Evolutionary conservation across 2,329 filamentous ascomycete species (phyloP), one percentile per base, ranked within the genome.

Genomic region (Penicillium occitanis): DNA sequence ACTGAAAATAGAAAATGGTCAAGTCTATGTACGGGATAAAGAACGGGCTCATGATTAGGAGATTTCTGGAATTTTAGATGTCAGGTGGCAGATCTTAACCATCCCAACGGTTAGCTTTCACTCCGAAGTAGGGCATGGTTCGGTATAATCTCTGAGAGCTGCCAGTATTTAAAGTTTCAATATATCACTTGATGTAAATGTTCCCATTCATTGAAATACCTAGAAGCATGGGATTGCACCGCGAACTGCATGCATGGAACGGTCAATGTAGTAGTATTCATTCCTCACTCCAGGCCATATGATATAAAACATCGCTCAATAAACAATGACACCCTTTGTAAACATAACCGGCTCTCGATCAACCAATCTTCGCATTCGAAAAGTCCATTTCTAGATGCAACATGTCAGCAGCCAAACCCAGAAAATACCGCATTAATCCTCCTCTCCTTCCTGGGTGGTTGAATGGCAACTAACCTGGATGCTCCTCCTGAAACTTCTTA

Each of bases 401-500:
- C 59, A 63, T 63, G 67, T 70, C 35, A 70, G 64, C 44, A 68
- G 61, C 11, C 22, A 13, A 11, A 33, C 55, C 10, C 13, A 13
- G 42, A 22, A 11, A 33, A 63, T 63, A 4, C 28, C 14, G 17
- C 22, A 25, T 57, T 8, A 62, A 42, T 37, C 19, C 65, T 17
- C 2, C 19, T 22, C 10, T 25, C 22, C 25, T 25, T 25, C 25
- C 3, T 48, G 30, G 59, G 19, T 59, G 35, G 40, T 25, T 59
- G 44, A 28, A 37, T 33, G 4, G 25, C 19, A 1, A 74, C 73
- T 68, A 71, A 80, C 78, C 78, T 1, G 88, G 88, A 79, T 90
- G 88, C 74, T 97, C 88, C 61, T 83, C 84, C 86, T 97, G 90
- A 81, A 99, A 98, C 83, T 96, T 92, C 81, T 91, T 91, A 76